Conservation (phyloP, 2,329 filamentous ascomycete species). For the Aspergillus neotritici region DNA sequence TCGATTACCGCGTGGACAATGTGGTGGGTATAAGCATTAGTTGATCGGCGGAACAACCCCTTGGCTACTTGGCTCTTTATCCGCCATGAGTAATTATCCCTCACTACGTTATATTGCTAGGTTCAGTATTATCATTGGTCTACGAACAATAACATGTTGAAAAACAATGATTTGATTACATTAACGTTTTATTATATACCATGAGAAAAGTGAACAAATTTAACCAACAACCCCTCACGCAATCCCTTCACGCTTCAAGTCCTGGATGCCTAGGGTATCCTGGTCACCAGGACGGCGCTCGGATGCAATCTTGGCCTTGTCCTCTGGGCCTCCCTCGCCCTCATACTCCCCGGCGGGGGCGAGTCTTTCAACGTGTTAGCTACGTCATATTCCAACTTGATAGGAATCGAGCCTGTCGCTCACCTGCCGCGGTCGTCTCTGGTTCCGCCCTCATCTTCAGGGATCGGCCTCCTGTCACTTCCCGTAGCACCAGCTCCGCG, state of each 20-base stretch:
- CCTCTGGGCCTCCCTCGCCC: constrained; percentile 32
- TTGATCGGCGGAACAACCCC: too few relatives aligned
- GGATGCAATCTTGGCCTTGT: constrained; percentile 25
- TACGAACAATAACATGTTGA: too few relatives aligned
- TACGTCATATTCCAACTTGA: background rate
- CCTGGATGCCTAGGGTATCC: constrained; percentile 21
- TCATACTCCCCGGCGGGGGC: constrained; percentile 34
- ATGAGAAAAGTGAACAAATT: background rate
- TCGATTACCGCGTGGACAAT: too few relatives aligned
- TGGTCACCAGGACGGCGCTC: constrained; percentile 25
- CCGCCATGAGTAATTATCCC: too few relatives aligned
- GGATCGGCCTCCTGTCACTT: constrained; percentile 37
- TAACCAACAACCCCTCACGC: constrained; percentile 13
- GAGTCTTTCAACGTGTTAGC: constrained; percentile 18
- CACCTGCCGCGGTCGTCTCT: constrained; percentile 35
- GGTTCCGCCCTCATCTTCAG: constrained; percentile 38
- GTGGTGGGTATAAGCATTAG: too few relatives aligned
- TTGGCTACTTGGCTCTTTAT: too few relatives aligned
- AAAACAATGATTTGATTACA: too few relatives aligned
- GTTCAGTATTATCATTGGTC: too few relatives aligned
- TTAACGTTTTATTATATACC: too few relatives aligned
- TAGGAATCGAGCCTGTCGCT: constrained; percentile 10
- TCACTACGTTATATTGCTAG: too few relatives aligned
- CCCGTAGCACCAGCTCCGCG: constrained; percentile 28
- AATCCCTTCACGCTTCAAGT: constrained; percentile 19